Conservation (phyloP, 768 basidiomycete genomes). For the Hericium rajendrae region DNA sequence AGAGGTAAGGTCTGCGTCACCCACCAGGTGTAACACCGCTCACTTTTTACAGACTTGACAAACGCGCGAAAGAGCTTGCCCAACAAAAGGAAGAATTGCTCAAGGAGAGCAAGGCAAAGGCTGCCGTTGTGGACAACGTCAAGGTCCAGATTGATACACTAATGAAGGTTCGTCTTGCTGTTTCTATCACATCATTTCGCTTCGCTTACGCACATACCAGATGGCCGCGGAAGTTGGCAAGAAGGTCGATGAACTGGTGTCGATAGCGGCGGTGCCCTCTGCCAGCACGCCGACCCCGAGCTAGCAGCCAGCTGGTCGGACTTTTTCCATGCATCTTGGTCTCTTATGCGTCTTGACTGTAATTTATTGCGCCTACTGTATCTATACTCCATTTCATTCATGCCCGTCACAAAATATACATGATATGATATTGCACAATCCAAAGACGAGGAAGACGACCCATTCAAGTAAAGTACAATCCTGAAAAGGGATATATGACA, state of each 20-base stretch:
- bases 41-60: conserved; percentile 48
- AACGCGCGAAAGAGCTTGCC: conserved; percentile 55
- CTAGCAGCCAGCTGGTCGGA: not conserved
- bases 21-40: conserved; percentile 1
- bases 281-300: not conserved
- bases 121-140: conserved; percentile 63
- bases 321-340: not conserved
- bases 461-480: too few relatives aligned
- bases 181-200: not conserved
- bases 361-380: not conserved
- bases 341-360: too few relatives aligned
- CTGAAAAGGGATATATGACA: too few relatives aligned
- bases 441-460: too few relatives aligned
- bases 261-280: not conserved
- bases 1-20: conserved; percentile 44
- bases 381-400: not conserved
- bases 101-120: conserved; percentile 70
- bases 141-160: conserved; percentile 70
- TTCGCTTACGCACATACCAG: conserved; percentile 6
- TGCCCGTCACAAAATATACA: not conserved
- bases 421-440: not conserved
- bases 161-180: conserved; percentile 44
- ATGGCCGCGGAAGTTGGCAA: conserved; percentile 11
- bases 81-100: conserved; percentile 70
- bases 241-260: conserved; percentile 14